Percentiles rank a stretch among this genome's conserved stretches.
phyloP scores from a whole-genome alignment of 805 yeast genomes.

The Pichia nakasei region DNA sequence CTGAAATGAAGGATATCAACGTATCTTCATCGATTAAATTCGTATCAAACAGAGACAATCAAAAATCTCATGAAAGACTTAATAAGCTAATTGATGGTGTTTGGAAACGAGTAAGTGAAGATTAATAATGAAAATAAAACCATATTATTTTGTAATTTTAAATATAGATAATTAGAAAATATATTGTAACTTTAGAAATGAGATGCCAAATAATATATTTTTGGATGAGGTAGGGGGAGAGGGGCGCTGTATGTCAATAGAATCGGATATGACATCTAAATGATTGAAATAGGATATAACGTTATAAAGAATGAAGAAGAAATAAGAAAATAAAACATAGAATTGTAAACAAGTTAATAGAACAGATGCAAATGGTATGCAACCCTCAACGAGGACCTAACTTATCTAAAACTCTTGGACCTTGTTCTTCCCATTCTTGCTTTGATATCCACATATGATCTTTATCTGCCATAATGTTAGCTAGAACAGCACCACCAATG shows the following conservation, averaged over 20 bases:
- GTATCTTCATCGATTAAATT: not conserved
- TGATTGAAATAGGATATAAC: no score
- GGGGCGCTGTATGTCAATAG: no score
- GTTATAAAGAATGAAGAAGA: no score
- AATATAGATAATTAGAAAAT: no score
- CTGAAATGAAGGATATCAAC: constrained; percentile 10
- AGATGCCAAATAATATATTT: no score
- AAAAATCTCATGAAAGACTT: constrained; percentile 4
- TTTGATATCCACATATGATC: constrained; percentile 97
- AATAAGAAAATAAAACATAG: not conserved
- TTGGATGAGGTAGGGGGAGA: no score
- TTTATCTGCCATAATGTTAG: constrained; percentile 96
- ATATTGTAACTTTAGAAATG: no score
- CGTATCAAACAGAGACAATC: not conserved
- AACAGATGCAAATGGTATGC: no score
- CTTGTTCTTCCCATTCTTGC: constrained; percentile 97
- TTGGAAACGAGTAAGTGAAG: constrained; percentile 33
- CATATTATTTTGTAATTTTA: no score
- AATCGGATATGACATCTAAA: no score
- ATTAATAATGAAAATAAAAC: no score
- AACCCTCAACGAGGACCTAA: constrained; percentile 91
- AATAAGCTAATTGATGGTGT: constrained; percentile 43
- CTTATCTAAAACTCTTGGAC: constrained; percentile 74
- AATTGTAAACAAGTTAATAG: not conserved
- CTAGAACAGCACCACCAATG: constrained; percentile 96